Percentiles rank a stretch among this genome's conserved stretches.
Evolutionary conservation across 805 yeast species (phyloP).

Genomic region (Yamadazyma kitorensis): DNA sequence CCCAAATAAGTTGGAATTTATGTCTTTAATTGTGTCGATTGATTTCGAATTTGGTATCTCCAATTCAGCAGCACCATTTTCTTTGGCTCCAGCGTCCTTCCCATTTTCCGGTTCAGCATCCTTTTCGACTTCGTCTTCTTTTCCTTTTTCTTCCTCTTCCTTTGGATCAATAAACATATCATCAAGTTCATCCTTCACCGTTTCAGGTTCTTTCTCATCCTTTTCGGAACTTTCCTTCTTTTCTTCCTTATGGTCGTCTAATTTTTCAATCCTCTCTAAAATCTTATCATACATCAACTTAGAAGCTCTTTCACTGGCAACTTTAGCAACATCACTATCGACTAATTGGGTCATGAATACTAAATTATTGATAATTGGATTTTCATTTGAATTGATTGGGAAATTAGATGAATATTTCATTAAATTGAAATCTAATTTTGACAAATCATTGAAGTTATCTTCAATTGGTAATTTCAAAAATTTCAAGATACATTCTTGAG

Average conservation of each 20-base stretch:
- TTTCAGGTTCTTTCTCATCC: constrained; percentile 8
- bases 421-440: constrained; percentile 58
- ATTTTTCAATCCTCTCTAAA: constrained; percentile 33
- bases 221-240: constrained; percentile 8
- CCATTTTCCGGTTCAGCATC: constrained; percentile 7
- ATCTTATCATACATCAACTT: constrained; percentile 45
- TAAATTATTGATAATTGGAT: constrained; percentile 91
- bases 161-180: constrained; percentile 13
- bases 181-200: constrained; percentile 4
- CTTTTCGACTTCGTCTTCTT: constrained; percentile 9
- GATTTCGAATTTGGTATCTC: constrained; percentile 9
- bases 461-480: constrained; percentile 81
- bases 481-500: constrained; percentile 77
- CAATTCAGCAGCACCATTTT: constrained; percentile 5
- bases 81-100: constrained; percentile 4
- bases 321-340: constrained; percentile 81
- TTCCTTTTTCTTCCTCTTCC: constrained; percentile 12
- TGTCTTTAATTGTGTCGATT: constrained; percentile 47
- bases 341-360: constrained; percentile 83
- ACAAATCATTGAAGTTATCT: constrained; percentile 58
- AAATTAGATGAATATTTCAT: constrained; percentile 79
- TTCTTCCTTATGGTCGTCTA: constrained; percentile 10
- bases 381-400: constrained; percentile 82
- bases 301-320: constrained; percentile 69
- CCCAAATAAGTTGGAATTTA: constrained; percentile 69